Percentiles rank a stretch among this genome's conserved stretches.
These are phyloP conservation scores for Populus hybrid DNA, from an alignment of 441 rosid genomes.

Conservation along the genomic window DNA sequence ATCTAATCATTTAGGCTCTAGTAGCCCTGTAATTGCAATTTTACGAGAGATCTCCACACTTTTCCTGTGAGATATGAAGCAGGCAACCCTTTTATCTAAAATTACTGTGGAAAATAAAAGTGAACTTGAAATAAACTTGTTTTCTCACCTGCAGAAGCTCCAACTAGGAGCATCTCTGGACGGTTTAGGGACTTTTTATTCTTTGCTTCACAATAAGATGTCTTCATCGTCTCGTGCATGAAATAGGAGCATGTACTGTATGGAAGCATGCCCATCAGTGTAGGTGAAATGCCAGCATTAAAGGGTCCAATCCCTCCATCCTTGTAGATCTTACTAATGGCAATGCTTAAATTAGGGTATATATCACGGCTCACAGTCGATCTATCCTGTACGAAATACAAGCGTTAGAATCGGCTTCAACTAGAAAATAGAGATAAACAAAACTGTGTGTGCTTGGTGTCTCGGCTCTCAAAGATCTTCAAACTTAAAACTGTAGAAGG, in stretches of 20 bases:
- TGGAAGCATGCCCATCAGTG: conserved; percentile 95
- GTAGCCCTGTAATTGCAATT: background rate
- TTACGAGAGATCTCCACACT: background rate
- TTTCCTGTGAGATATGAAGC: background rate
- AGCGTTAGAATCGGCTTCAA: conserved; percentile 12
- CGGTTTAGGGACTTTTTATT: conserved; percentile 76
- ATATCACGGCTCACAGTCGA: conserved; percentile 81
- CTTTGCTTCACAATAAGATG: conserved; percentile 64
- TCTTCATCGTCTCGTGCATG: conserved; percentile 83
- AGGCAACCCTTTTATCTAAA: background rate
- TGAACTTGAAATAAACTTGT: background rate
- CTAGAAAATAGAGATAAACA: background rate
- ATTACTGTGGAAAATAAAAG: background rate
- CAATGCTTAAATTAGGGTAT: conserved; percentile 73
- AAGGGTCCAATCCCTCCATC: conserved; percentile 84
- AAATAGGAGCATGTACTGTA: conserved; percentile 97
- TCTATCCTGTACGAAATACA: conserved; percentile 65
- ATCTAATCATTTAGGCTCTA: background rate
- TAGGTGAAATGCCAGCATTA: conserved; percentile 82
- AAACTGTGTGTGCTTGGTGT: background rate
- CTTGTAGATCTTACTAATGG: conserved; percentile 68
- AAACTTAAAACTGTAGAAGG: background rate
- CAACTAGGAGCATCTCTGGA: conserved; percentile 82
- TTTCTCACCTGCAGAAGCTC: conserved; percentile 76
- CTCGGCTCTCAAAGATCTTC: background rate